Evolutionary conservation across 2,329 filamentous ascomycete species (phyloP), one percentile per base, ranked within the genome.

Genomic region (Xylaria sp.): DNA sequence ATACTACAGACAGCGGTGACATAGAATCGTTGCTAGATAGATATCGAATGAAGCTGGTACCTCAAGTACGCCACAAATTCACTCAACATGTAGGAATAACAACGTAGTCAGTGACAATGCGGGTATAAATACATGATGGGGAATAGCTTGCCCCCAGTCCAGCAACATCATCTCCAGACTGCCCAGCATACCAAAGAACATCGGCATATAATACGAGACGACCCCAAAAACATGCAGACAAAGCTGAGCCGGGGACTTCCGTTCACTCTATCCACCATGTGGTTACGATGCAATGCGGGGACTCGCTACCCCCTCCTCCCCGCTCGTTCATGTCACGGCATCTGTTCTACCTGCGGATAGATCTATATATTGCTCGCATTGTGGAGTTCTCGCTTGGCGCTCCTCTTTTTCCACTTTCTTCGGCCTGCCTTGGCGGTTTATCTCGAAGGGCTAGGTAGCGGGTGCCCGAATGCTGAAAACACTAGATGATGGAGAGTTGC

Each of bases 321-420:
- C 51, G 51, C 51, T 38, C 51, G 51, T 56, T 33, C 17, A n/a
- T n/a, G 31, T 23, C 51, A 38, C 51, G 51, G 51, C 51, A 53
- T 31, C 49, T 53, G 15, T 31, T 53, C n/a, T n/a, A 31, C 26
- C 49, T 53, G 49, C 49, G 7, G 23, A 26, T 26, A 49, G 46
- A 49, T 49, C 23, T 17, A 7, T 49, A 49, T 49, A 49, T 49
- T 49, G 23, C 23, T 53, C 28, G 49, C 44, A 26, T 48, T 48
- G 20, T 26, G 20, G 20, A 48, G 11, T 48, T 26, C 44, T 10
- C 44, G 44, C 44, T 48, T 23, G 44, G 20, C 44, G 11, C 11
- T 20, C 7, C 28, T 51, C n/a, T n/a, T n/a, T n/a, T n/a, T n/a
- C n/a, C n/a, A n/a, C n/a, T n/a, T n/a, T 31, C 20, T 33, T 33